Evolutionary conservation across 768 basidiomycete genomes (phyloP).

Genomic region (Coprinellus micaceus): DNA sequence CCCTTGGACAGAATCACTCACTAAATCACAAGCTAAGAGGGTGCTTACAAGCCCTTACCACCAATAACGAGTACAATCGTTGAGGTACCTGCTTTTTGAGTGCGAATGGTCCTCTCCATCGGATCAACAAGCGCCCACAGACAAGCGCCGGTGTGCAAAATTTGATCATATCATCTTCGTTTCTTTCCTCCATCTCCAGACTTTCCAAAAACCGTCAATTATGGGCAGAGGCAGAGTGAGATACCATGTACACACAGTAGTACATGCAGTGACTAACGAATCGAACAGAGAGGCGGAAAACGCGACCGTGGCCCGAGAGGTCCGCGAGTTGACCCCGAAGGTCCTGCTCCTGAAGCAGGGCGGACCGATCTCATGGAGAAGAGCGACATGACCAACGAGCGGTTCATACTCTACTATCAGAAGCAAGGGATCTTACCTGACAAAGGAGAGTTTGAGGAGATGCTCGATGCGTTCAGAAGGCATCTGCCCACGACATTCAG

Average conservation of each 20-base stretch:
- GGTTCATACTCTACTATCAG: slow-evolving; percentile 65
- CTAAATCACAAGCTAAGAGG: too few species aligned
- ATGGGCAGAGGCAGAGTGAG: slow-evolving; percentile 12
- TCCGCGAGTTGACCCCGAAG: slow-evolving; percentile 10
- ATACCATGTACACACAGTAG: neutral
- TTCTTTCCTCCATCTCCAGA: neutral
- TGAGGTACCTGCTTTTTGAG: too few species aligned
- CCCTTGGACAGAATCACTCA: too few species aligned
- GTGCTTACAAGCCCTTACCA: too few species aligned
- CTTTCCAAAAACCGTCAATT: neutral
- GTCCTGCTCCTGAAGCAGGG: slow-evolving; percentile 13
- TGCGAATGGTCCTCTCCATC: too few species aligned
- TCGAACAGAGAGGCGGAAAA: slow-evolving; percentile 5
- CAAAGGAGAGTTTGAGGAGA: slow-evolving; percentile 68
- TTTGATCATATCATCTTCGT: slow-evolving; percentile 2
- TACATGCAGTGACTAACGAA: neutral
- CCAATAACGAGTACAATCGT: too few species aligned
- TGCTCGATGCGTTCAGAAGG: slow-evolving; percentile 59
- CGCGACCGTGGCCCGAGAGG: neutral
- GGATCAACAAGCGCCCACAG: too few species aligned
- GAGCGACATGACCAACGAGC: slow-evolving; percentile 66
- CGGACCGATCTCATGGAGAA: slow-evolving; percentile 55
- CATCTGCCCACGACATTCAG: slow-evolving; percentile 94
- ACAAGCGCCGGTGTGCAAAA: neutral
- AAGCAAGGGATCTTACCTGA: slow-evolving; percentile 73